phyloP scores from a whole-genome alignment of 169 alveolate species.

The Eimeria zaria region DNA sequence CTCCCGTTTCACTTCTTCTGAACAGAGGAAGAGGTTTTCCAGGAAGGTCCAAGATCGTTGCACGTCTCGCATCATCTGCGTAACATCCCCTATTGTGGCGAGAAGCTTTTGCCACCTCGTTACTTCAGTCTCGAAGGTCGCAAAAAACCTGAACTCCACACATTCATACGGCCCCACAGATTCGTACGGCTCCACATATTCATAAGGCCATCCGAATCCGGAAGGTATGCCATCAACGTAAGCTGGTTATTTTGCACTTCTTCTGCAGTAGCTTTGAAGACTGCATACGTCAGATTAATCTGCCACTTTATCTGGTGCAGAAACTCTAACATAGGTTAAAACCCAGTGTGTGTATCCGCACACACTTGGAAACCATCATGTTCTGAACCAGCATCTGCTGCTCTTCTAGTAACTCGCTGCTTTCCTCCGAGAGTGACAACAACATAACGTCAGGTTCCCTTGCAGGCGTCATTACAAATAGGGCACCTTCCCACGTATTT shows the following conservation, averaged over 20 bases:
- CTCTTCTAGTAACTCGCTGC: constrained; percentile 98
- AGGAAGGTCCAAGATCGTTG: constrained; percentile 98
- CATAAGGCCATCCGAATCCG: neutral
- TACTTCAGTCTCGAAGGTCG: constrained; percentile 96
- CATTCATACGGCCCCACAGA: neutral
- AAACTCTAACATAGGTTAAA: neutral
- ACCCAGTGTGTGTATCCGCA: neutral
- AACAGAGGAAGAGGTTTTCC: constrained; percentile 97
- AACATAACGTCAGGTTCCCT: constrained; percentile 94
- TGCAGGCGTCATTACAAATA: constrained; percentile 93
- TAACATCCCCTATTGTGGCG: constrained; percentile 96
- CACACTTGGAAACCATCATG: constrained; percentile 94
- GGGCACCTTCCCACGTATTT: constrained; percentile 95
- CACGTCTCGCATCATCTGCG: constrained; percentile 96
- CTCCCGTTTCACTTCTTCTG: constrained; percentile 99
- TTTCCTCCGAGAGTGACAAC: constrained; percentile 96
- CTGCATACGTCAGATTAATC: neutral
- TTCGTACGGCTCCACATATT: neutral
- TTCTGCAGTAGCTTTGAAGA: neutral
- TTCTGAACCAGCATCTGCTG: constrained; percentile 96
- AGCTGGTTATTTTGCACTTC: neutral
- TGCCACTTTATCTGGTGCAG: neutral
- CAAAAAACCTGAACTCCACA: constrained; percentile 91
- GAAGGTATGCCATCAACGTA: neutral
- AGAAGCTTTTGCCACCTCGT: constrained; percentile 96